Base-by-base conservation (phyloP, 208 protist species). In the Trypanosoma avium region DNA sequence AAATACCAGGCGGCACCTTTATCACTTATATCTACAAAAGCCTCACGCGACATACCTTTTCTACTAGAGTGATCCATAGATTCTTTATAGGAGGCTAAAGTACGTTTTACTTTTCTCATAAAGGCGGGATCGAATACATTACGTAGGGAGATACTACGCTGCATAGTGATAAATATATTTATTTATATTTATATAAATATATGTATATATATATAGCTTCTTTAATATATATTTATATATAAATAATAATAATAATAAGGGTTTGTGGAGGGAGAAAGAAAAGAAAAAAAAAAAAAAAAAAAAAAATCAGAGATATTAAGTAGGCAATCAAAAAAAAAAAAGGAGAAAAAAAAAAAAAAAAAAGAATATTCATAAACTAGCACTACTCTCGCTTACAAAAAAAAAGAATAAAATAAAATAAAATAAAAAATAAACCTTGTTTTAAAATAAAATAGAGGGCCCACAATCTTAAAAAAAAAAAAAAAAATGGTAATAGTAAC, bases 51-150 rank as follows among this genome's bases (percentile, higher is more conserved):
- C 42, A 92, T 75, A 1, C 73, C 67, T 43, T 88, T 90, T 35
- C 74, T 73, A 1, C 60, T 52, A 0, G 78, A 81, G 12, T 75
- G 62, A 13, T 94, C 75, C 86, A 94, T 94, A 0, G 90, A 79
- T 4, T 73, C 63, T 24, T 82, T 74, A 66, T 94, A 96, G 10
- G 74, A 77, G 29, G 70, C 75, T 6, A 94, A 57, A 1, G 86
- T 89, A 50, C 84, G 80, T 71, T 96, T 96, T 38, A 96, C 82
- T 56, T 81, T 87, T 13, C 87, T 80, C 90, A 96, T 96, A 55
- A 96, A 94, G 0, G 70, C 78, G 0, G 90, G 90, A 50, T 96
- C 90, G 48, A 81, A 92, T 1, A 94, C 84, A 79, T 96, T 96
- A 35, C 65, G 70, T n/a, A 38, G 64, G 5, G 13, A 40, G 6